A percentile compares a stretch with the other conserved stretches of the same genome.
Conservation (phyloP, 1,284 basidiomycete species). For the Inonotus hispidus region DNA sequence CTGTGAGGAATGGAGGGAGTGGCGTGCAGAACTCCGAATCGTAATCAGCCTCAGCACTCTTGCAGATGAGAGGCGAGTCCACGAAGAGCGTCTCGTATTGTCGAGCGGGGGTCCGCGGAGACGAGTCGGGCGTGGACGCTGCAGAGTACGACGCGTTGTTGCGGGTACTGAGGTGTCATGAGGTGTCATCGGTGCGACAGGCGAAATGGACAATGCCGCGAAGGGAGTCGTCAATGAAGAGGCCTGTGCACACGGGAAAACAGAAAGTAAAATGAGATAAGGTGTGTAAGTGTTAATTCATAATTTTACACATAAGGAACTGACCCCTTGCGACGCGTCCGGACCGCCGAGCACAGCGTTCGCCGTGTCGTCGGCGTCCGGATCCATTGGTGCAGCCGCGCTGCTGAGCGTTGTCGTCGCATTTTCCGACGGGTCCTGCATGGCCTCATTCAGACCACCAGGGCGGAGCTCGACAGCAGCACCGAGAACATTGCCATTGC, state of each 20-base stretch:
- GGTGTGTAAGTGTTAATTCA: not conserved
- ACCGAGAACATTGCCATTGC: conserved; percentile 20
- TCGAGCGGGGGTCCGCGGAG: conserved; percentile 5
- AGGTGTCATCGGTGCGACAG: conserved; percentile 8
- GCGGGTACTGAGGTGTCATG: conserved; percentile 9
- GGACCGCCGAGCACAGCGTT: not conserved
- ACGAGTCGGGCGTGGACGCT: conserved; percentile 17
- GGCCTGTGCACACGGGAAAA: conserved; percentile 21
- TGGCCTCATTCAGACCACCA: conserved; percentile 17
- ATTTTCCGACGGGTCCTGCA: conserved; percentile 1
- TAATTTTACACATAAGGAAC: conserved; percentile 2
- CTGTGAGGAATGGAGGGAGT: conserved; percentile 20
- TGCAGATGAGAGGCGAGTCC: not conserved
- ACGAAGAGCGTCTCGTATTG: conserved; percentile 3
- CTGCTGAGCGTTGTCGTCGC: conserved; percentile 10
- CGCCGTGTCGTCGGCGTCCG: conserved; percentile 25
- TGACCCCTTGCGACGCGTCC: conserved; percentile 14
- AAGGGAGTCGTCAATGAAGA: conserved; percentile 24
- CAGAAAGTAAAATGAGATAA: not conserved
- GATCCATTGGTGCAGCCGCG: conserved; percentile 21
- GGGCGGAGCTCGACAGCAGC: conserved; percentile 22
- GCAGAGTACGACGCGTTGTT: conserved; percentile 2
- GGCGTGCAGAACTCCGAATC: not conserved
- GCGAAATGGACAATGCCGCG: conserved; percentile 15
- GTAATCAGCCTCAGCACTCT: not conserved